Evolutionary conservation across 331 rosid genomes (phyloP), one percentile per base, ranked within the genome.

Genomic region (Stylosanthes scabra): DNA sequence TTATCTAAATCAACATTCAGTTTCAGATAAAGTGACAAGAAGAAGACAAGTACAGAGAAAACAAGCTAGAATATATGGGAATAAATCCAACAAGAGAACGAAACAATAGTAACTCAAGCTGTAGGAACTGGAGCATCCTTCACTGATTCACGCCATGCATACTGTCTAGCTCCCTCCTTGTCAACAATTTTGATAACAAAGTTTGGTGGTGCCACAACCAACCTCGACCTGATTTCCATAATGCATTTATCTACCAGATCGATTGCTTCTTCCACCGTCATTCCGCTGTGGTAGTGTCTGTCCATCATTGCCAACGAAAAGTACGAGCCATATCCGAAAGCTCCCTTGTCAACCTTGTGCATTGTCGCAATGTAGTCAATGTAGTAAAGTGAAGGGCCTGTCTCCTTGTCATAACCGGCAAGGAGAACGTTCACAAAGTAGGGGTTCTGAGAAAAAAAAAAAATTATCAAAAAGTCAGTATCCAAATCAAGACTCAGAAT

Each of bases 311-410:
- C 68, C 42, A 95, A 96, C 29, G 99, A 78, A 45, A 95, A 90
- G 66, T 90, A 95, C 47, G 99, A 92, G 3, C 98, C 99, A 56
- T 90, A 95, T 29, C 99, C 99, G 64, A 92, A 95, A 65, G 99
- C 98, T 46, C 97, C 99, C 85, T 88, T 95, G 52, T 95, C 97
- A 83, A 95, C 93, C 89, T 95, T 95, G 96, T 95, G 99, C 42
- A 95, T 93, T 6, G 99, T 84, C 52, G 99, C 97, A 68, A 95
- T 92, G 87, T 95, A 95, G 72, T 95, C 99, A 12, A 95, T 82
- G 49, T 92, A 92, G 89, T 83, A 95, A n/a, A 95, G 91, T 51
- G 93, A 83, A 39, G 97, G 93, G 1, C 97, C 97, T 0, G 90
- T 88, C 78, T 95, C 97, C 79, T 95, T 88, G 82, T 95, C 98